Evolutionary conservation across 306 rosid genomes (phyloP).

Genomic region (Prinsepia uniflora): DNA sequence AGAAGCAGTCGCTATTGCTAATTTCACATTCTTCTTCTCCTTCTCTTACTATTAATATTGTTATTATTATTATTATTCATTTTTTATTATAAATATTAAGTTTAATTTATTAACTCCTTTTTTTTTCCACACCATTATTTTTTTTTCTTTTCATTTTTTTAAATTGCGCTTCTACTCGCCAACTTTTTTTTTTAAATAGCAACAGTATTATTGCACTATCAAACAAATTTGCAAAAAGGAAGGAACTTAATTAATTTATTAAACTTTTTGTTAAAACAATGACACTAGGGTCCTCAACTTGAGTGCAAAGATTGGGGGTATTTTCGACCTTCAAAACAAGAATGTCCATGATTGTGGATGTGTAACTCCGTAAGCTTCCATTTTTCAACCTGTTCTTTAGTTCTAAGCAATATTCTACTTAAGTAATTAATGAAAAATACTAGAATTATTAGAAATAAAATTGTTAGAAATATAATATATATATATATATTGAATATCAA

Average conservation of each 20-base stretch:
- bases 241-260: conserved; percentile 16
- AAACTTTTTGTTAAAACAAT: conserved; percentile 1
- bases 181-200: conserved; percentile 21
- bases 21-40: conserved; percentile 33
- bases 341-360: background rate
- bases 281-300: conserved; percentile 27
- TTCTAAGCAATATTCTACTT: no score
- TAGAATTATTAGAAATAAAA: no score
- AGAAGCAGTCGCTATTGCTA: conserved; percentile 55
- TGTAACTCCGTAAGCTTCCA: no score
- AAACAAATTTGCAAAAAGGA: background rate
- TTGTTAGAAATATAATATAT: no score
- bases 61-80: no score
- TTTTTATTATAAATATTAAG: no score
- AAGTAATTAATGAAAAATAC: no score
- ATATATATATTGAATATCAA: no score
- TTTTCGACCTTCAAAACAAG: background rate
- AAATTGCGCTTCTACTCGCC: conserved; percentile 9
- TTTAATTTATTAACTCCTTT: conserved; percentile 33
- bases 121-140: conserved; percentile 47
- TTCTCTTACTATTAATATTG: no score
- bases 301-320: background rate
- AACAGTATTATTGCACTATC: background rate
- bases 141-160: conserved; percentile 33
- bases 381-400: no score